Conservation (phyloP, 192 early-diverging fungal species). For the Irineochytrium annulatum region DNA sequence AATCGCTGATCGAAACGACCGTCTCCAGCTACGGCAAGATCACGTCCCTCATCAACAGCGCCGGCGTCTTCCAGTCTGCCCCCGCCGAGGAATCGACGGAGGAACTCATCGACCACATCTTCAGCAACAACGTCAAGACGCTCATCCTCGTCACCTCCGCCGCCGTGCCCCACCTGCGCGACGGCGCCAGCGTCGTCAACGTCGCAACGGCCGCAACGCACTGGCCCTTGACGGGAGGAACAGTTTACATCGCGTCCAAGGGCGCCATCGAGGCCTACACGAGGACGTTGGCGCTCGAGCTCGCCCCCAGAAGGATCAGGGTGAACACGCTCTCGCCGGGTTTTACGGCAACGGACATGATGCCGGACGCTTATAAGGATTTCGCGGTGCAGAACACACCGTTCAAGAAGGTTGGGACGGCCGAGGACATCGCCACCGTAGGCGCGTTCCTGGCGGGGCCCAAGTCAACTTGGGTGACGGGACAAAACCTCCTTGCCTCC, state of each 20-base stretch:
- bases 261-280: constrained; percentile 34
- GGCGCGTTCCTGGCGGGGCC: constrained; percentile 21
- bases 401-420: constrained; percentile 28
- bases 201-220: constrained; percentile 28
- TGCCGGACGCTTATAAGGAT: constrained; percentile 11
- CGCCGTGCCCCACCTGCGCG: constrained; percentile 28
- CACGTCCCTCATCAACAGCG: constrained; percentile 28
- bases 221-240: neutral
- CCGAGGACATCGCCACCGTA: constrained; percentile 31
- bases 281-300: constrained; percentile 24
- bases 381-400: constrained; percentile 1
- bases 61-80: constrained; percentile 20
- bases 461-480: constrained; percentile 11
- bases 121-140: constrained; percentile 29
- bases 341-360: constrained; percentile 17
- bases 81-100: constrained; percentile 28
- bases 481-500: constrained; percentile 4
- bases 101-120: constrained; percentile 21
- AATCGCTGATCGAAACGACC: no score
- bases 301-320: constrained; percentile 33
- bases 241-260: constrained; percentile 27
- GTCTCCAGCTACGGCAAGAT: neutral
- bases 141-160: constrained; percentile 21
- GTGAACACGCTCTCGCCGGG: constrained; percentile 36
- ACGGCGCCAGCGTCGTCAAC: constrained; percentile 26